A percentile compares a stretch with the other conserved stretches of the same genome.
Evolutionary conservation across 129 eudicot genomes (phyloP).

Genomic region (carrot (Daucus carota)): DNA sequence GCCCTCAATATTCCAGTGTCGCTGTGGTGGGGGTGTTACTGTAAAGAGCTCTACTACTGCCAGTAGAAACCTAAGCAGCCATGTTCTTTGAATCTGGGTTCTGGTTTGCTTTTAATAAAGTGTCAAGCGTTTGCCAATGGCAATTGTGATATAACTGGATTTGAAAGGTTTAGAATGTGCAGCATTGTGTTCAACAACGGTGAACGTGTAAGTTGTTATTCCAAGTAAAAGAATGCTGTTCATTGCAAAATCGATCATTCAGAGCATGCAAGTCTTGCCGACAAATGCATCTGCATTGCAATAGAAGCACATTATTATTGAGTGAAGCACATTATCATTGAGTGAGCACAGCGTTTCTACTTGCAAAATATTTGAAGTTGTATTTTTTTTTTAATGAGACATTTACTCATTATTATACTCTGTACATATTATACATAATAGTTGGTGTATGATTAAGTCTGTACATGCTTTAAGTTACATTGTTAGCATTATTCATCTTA

Average conservation of each 20-base stretch:
- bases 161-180: not conserved
- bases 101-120: not conserved
- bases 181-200: not conserved
- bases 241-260: slow-evolving; percentile 56
- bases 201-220: slow-evolving; percentile 13
- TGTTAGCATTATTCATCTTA: no score
- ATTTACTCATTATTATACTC: not conserved
- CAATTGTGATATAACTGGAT: not conserved
- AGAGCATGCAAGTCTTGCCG: slow-evolving; percentile 10
- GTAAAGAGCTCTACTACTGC: slow-evolving; percentile 11
- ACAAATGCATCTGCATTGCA: not conserved
- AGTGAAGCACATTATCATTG: not conserved
- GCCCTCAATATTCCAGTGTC: slow-evolving; percentile 21
- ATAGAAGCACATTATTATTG: not conserved
- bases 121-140: no score
- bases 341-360: not conserved
- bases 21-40: slow-evolving; percentile 45
- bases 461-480: not conserved
- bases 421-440: no score
- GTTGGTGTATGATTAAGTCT: not conserved
- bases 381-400: not conserved
- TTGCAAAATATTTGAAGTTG: no score
- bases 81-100: slow-evolving; percentile 35
- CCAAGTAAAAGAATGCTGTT: slow-evolving; percentile 40
- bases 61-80: slow-evolving; percentile 29